phyloP scores from a whole-genome alignment of 106 monocot genomes.

The Posidonia australis region DNA sequence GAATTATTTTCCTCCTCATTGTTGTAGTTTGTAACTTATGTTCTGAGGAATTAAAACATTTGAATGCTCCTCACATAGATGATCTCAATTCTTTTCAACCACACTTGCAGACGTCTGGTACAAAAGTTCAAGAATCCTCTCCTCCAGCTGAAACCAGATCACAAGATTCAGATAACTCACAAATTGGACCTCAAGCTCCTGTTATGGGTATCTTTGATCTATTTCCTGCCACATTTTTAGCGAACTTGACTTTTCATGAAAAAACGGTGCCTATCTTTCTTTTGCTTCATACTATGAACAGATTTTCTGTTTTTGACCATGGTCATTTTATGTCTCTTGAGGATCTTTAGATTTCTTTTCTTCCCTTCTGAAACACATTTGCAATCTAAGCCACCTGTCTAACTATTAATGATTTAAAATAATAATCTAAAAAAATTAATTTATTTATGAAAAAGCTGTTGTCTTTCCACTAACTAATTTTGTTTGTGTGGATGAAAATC shows the following conservation, averaged over 20 bases:
- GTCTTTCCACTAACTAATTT: too few relatives aligned
- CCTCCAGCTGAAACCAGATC: slow-evolving; percentile 16
- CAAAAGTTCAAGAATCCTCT: slow-evolving; percentile 17
- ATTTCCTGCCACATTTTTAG: not conserved
- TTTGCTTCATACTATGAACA: not conserved
- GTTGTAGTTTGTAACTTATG: not conserved
- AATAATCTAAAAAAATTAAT: too few relatives aligned
- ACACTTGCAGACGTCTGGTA: slow-evolving; percentile 11
- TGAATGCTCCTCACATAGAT: not conserved
- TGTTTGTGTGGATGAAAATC: too few relatives aligned
- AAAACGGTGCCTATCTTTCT: not conserved
- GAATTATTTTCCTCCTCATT: not conserved
- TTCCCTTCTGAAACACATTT: too few relatives aligned
- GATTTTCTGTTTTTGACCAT: too few relatives aligned
- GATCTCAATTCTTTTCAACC: not conserved
- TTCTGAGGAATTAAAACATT: too few relatives aligned
- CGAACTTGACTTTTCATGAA: not conserved
- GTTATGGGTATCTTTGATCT: slow-evolving; percentile 11
- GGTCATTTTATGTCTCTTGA: too few relatives aligned
- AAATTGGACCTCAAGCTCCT: slow-evolving; percentile 14
- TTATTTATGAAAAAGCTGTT: too few relatives aligned
- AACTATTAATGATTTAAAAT: not conserved
- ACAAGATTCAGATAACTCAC: slow-evolving; percentile 11
- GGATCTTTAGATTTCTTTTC: too few relatives aligned
- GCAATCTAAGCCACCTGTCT: not conserved